phyloP scores from a whole-genome alignment of 768 basidiomycete genomes.

The Strobilomyces confusus region DNA sequence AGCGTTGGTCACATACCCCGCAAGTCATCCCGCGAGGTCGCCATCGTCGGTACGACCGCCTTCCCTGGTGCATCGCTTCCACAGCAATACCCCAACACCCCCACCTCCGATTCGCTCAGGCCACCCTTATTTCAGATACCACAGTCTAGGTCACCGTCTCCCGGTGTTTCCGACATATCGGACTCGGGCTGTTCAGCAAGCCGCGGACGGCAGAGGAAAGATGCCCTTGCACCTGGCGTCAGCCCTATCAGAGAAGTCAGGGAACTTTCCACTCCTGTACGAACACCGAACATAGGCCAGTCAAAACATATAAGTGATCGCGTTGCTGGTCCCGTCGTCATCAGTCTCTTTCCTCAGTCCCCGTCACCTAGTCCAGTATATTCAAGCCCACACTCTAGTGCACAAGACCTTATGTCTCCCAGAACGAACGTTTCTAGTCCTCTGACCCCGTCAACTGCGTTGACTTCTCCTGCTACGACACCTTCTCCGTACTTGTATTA shows the following conservation, averaged over 20 bases:
- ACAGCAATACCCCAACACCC: slow-evolving; percentile 28
- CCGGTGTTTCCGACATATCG: slow-evolving; percentile 28
- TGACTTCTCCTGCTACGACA: slow-evolving; percentile 26
- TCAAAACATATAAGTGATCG: slow-evolving; percentile 54
- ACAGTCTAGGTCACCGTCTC: slow-evolving; percentile 32
- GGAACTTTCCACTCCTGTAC: slow-evolving; percentile 29
- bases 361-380: slow-evolving; percentile 26
- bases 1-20: slow-evolving; percentile 36
- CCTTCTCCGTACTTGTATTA: slow-evolving; percentile 51
- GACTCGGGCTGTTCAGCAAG: slow-evolving; percentile 29
- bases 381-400: slow-evolving; percentile 25
- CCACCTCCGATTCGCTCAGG: slow-evolving; percentile 31
- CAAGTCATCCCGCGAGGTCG: slow-evolving; percentile 47
- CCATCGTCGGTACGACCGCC: slow-evolving; percentile 47
- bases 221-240: slow-evolving; percentile 31
- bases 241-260: slow-evolving; percentile 28
- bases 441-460: slow-evolving; percentile 22
- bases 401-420: slow-evolving; percentile 28
- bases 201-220: slow-evolving; percentile 30
- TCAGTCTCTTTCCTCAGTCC: slow-evolving; percentile 41
- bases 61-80: slow-evolving; percentile 25
- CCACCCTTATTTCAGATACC: slow-evolving; percentile 37
- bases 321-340: slow-evolving; percentile 60
- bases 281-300: slow-evolving; percentile 62
- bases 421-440: slow-evolving; percentile 24